Conservation (phyloP, 345 rosid genomes). For the Acer campestre region DNA sequence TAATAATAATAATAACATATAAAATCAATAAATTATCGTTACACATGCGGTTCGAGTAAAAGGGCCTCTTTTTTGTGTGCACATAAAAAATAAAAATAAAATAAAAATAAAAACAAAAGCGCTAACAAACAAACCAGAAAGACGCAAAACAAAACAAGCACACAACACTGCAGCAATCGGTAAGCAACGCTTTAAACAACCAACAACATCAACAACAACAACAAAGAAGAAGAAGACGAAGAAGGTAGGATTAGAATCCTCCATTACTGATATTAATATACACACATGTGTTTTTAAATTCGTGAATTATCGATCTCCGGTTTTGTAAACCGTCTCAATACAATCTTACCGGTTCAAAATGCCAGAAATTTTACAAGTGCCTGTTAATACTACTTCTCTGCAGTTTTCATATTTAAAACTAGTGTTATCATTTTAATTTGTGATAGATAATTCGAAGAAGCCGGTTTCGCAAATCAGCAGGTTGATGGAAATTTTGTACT, state of each 20-base stretch:
- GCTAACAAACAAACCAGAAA: slow-evolving; percentile 10
- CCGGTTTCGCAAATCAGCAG: background rate
- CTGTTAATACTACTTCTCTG: background rate
- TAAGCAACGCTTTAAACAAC: background rate
- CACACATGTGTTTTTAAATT: background rate
- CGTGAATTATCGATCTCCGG: background rate
- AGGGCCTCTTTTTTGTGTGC: background rate
- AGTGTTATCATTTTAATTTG: background rate
- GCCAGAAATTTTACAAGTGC: background rate
- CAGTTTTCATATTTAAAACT: background rate
- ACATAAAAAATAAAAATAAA: background rate
- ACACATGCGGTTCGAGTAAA: slow-evolving; percentile 2
- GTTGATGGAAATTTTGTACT: background rate
- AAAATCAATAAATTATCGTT: background rate
- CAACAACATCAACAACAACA: background rate
- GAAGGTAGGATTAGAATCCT: slow-evolving; percentile 21
- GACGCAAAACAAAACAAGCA: background rate
- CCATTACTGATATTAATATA: background rate
- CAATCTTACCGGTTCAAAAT: background rate
- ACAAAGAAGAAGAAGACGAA: slow-evolving; percentile 2
- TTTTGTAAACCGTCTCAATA: background rate
- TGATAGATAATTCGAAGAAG: background rate
- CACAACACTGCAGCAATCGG: background rate
- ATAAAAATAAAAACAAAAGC: background rate
- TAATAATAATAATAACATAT: too few relatives aligned